These are phyloP conservation scores for Solanum sparsipilum DNA, from an alignment of 257 asterid species.

Conservation along the genomic window DNA sequence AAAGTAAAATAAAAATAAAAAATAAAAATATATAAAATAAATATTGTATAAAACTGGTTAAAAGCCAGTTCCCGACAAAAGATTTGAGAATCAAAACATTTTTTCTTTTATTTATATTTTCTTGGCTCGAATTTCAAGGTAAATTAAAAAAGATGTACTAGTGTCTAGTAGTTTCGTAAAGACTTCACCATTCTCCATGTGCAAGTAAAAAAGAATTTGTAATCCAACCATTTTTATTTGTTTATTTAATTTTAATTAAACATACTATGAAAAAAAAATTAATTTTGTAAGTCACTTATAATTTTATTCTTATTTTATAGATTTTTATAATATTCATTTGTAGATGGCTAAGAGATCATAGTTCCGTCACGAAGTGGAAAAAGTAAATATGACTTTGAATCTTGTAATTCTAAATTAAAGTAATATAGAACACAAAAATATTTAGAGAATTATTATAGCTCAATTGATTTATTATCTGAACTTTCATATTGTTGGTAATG, in stretches of 20 bases:
- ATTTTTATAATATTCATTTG: background rate
- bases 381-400: too few relatives aligned
- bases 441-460: accelerated
- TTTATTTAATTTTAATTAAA: too few relatives aligned
- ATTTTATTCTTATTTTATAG: too few relatives aligned
- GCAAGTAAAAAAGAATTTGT: background rate
- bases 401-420: too few relatives aligned
- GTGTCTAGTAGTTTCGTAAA: background rate
- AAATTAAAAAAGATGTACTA: background rate
- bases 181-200: background rate
- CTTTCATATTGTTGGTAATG: too few relatives aligned
- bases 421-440: too few relatives aligned
- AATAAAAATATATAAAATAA: background rate
- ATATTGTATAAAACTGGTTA: background rate
- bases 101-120: background rate
- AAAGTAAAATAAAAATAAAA: background rate
- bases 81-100: background rate
- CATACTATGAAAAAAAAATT: too few relatives aligned
- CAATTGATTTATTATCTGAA: too few relatives aligned
- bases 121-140: background rate
- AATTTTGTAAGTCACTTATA: too few relatives aligned
- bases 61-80: background rate
- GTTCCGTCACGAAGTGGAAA: accelerated
- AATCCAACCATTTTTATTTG: background rate
- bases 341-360: background rate